phyloP scores from a whole-genome alignment of 2,329 filamentous ascomycete genomes.

The Chrysoporthe puriensis region DNA sequence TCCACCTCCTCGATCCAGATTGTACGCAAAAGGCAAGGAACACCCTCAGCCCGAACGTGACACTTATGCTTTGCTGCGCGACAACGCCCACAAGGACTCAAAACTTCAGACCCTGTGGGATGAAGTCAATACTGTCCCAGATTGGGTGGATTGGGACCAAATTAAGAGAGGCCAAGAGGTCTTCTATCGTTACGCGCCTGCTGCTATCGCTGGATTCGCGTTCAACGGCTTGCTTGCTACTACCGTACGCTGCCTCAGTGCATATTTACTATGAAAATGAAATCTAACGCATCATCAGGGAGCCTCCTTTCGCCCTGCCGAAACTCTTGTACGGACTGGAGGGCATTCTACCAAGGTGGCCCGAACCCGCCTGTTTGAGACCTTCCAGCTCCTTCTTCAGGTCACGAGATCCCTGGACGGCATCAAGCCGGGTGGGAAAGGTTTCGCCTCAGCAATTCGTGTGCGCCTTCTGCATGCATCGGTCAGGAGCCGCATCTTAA shows the following conservation, averaged over 20 bases:
- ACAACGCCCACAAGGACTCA: constrained; percentile 53
- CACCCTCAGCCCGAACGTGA: constrained; percentile 24
- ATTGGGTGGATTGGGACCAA: constrained; percentile 71
- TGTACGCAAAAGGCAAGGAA: constrained; percentile 8
- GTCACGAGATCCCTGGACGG: constrained; percentile 61
- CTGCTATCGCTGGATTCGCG: constrained; percentile 57
- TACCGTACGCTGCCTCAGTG: background rate
- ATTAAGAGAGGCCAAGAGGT: constrained; percentile 64
- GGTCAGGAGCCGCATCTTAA: constrained; percentile 65
- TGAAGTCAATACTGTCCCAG: constrained; percentile 61
- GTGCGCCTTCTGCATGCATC: constrained; percentile 69
- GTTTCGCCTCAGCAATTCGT: constrained; percentile 63
- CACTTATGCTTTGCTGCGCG: constrained; percentile 30
- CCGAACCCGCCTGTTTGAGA: constrained; percentile 57
- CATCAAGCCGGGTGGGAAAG: constrained; percentile 65
- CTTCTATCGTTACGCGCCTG: constrained; percentile 68
- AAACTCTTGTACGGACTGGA: constrained; percentile 67
- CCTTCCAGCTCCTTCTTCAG: constrained; percentile 51
- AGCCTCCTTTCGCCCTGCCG: constrained; percentile 49
- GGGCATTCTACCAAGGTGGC: constrained; percentile 66
- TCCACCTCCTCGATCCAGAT: constrained; percentile 7
- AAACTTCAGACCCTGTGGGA: constrained; percentile 55
- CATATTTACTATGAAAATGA: background rate
- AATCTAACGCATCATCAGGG: constrained; percentile 52
- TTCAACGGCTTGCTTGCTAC: constrained; percentile 43